Conservation (phyloP, 225 moss, liverwort and hornwort genomes). For the Neckera pumila region DNA sequence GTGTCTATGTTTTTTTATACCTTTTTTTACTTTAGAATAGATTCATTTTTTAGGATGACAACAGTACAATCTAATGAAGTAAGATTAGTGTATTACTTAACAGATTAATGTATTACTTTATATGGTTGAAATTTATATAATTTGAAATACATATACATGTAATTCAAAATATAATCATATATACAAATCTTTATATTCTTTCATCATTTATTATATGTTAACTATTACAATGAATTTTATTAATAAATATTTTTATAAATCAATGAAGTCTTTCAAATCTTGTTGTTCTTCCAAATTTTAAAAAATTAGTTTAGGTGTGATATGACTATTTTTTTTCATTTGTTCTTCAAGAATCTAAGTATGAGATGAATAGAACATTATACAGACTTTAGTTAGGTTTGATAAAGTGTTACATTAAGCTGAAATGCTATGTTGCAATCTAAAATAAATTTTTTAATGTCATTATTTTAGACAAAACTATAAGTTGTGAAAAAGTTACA, state of each 20-base stretch:
- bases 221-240: too few relatives aligned
- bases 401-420: too few relatives aligned
- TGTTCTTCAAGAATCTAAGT: neutral
- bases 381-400: neutral
- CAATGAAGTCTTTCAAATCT: neutral
- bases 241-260: neutral
- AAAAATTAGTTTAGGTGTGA: neutral
- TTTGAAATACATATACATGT: neutral
- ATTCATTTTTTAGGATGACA: neutral
- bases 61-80: neutral
- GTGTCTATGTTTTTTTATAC: neutral
- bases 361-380: neutral
- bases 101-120: too few relatives aligned
- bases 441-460: neutral
- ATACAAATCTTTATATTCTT: neutral
- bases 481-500: neutral
- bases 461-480: neutral
- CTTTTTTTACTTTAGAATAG: neutral
- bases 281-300: accelerated
- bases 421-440: neutral
- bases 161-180: neutral
- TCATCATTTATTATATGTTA: neutral
- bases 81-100: neutral
- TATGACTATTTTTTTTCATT: neutral
- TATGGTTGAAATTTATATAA: neutral